Base-by-base conservation (phyloP, 2,329 filamentous ascomycete species). In the Trichoderma gracile region DNA sequence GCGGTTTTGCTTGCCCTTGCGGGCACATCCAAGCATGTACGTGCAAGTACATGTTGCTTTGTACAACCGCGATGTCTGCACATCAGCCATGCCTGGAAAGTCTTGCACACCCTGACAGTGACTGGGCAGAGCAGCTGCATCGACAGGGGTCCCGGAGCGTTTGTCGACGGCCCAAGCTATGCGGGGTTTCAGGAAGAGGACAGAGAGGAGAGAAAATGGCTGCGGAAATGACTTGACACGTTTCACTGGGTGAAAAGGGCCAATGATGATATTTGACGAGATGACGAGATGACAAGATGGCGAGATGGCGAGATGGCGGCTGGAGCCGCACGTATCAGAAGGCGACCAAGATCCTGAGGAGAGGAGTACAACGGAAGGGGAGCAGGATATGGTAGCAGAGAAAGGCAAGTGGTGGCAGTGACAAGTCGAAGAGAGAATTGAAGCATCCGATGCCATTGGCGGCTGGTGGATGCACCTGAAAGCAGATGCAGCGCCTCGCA, bases 81-180 rank as follows among this genome's bases (percentile, higher is more conserved):
- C 25, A 46, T 33, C 54, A 33, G 45, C n/a, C 42, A 45, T 27
- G 12, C 40, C 42, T 43, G 27, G 25, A 25, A 33, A 15, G 3
- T 27, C 45, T 40, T 47, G 30, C 27, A 25, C 45, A 14, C 27
- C 42, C 17, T 15, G 56, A 40, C 56, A 27, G 14, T 14, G 33
- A 42, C 33, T 59, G 56, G 55, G 57, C 14, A 46, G 27, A 38
- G 8, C 49, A n/a, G 25, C 58, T 45, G 33, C 33, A 38, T 14
- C 7, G 25, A 43, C 58, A 62, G 49, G 58, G 58, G 49, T 45
- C 8, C 47, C 59, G 49, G 49, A 62, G 25, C 25, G 40, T 54
- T 62, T 62, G 49, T 19, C 40, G 17, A 46, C 49, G 19, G 25
- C 7, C 19, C 21, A 50, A 33, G 55, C 42, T 15, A 46, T 60